Base-by-base conservation (phyloP, 495 filamentous ascomycete species). In the Talaromyces thailandensis region DNA sequence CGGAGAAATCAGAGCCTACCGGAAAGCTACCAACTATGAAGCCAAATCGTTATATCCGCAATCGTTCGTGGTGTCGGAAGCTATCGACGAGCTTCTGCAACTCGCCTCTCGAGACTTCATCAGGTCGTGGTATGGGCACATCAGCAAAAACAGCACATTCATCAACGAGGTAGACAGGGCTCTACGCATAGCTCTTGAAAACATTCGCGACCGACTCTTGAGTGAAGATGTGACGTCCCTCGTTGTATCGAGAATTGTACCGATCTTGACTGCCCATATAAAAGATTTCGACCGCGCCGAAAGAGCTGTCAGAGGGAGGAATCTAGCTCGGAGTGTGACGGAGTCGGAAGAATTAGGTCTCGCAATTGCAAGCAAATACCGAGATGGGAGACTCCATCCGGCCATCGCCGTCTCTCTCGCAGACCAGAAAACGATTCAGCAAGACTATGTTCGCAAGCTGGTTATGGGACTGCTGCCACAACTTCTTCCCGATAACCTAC, bases 331-430 rank as follows among this genome's bases (percentile, higher is more conserved):
- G 37, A 91, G 87, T 70, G 86, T 99, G 31, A 99, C 95, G 9
- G 95, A 99, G 73, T 96, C 92, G 2, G 93, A 96, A 66, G 95
- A 98, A 77, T 78, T 99, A 63, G 89, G 97, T 73, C 78, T 95
- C 64, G 94, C 94, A 1, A 96, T 98, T 70, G 94, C 94, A 55
- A 87, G 81, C 25, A 98, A 96, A 74, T 99, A 93, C 72, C 86
- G 82, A 51, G 88, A 94, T 69, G 94, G 94, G 35, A 90, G 88
- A 63, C 75, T 99, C 62, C 95, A 99, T 70, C 84, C 91, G 23
- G 95, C 94, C 12, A 92, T 89, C n/a, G 88, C 86, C 6, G 72
- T 96, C 63, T 82, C 87, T 35, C 88, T 88, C 66, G 88, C 90
- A 16, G 91, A 96, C 68, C 90, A 86, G 53, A 93, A 89, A 69